Conservation (phyloP, 2,329 filamentous ascomycete species). For the Fusarium heterosporum region DNA sequence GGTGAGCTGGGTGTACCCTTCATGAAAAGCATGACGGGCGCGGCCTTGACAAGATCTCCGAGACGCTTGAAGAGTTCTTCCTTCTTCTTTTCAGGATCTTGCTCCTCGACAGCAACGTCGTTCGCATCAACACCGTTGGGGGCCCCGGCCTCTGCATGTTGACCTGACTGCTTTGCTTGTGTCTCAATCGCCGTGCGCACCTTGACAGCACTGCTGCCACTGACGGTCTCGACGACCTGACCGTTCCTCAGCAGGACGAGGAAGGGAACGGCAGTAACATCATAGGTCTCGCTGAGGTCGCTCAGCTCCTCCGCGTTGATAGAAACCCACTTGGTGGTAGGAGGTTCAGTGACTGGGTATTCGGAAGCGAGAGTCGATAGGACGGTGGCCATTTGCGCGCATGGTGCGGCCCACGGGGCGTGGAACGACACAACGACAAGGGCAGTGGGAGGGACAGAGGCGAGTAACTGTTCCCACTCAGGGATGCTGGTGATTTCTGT, state of each 20-base stretch:
- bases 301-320: conserved; percentile 95
- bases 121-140: conserved; percentile 54
- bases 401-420: conserved; percentile 95
- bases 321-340: conserved; percentile 82
- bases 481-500: conserved; percentile 79
- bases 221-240: conserved; percentile 84
- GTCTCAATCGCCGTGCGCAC: conserved; percentile 88
- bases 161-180: conserved; percentile 68
- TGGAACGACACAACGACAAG: conserved; percentile 94
- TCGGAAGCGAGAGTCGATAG: conserved; percentile 87
- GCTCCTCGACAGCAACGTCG: conserved; percentile 58
- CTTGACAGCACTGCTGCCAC: conserved; percentile 88
- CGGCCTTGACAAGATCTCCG: conserved; percentile 88
- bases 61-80: conserved; percentile 88
- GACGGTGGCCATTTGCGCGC: conserved; percentile 91
- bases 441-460: conserved; percentile 73
- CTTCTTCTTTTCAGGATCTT: conserved; percentile 72
- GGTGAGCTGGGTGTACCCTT: conserved; percentile 91
- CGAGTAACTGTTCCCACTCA: conserved; percentile 77
- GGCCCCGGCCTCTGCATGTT: conserved; percentile 51
- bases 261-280: conserved; percentile 94
- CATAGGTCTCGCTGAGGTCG: conserved; percentile 91
- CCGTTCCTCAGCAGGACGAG: conserved; percentile 84
- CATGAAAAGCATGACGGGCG: conserved; percentile 99
- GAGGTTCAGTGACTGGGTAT: conserved; percentile 77